Base-by-base conservation (phyloP, 371 early-diverging fungal genomes). In the Mucor mucedo region DNA sequence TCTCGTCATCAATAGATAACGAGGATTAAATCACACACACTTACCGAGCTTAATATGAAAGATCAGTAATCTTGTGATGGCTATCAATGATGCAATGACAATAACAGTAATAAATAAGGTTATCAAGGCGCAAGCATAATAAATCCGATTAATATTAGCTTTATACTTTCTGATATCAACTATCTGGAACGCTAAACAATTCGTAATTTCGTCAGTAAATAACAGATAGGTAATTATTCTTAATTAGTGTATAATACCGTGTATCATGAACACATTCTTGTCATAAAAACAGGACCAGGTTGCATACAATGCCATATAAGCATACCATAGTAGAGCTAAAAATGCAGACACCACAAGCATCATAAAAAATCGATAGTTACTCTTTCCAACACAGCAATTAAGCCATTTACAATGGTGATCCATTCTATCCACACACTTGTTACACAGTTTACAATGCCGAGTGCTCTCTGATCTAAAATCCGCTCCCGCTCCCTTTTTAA, bases 351-450 rank as follows among this genome's bases (percentile, higher is more conserved):
- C 16, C 3, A 79, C 68, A 10, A 79, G 41, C 9, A 50, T 32
- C 44, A 76, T 59, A 41, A 79, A 79, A 2, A 58, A 0, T 47
- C 60, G 68, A 68, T 93, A 92, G 72, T 94, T 94, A 44, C 69
- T 66, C n/a, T 66, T 61, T 6, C 94, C 94, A 42, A 95, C 83
- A 68, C 93, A 93, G 6, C 87, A 87, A 62, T 90, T 90, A 11
- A 95, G 73, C 82, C 87, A 95, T 49, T 80, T 78, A 65, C 95
- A 95, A 63, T 94, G 94, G 68, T 95, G 95, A 73, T 95, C 95
- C 81, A 87, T 87, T 2, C 75, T 80, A 2, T 74, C 85, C 10
- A 95, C 87, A 69, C 95, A 95, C 65, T 92, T 92, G 82, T 93
- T 93, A 79, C 95, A 94, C 39, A 87, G 72, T 76, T 90, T 87